These are phyloP conservation scores for Apiospora marii DNA, from an alignment of 2,329 filamentous ascomycete genomes.

Conservation along the genomic window DNA sequence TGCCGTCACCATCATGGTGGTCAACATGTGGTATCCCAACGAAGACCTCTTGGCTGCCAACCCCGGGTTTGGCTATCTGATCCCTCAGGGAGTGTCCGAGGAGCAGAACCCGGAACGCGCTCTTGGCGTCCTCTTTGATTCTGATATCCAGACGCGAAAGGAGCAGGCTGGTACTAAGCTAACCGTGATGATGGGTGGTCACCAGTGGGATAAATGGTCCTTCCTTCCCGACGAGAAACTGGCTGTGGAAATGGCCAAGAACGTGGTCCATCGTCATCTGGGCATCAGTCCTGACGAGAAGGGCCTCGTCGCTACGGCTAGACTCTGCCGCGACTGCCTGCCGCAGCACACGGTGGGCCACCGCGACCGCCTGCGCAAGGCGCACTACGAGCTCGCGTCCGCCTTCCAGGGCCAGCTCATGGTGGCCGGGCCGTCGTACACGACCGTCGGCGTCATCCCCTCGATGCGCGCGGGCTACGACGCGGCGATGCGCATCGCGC, in stretches of 20 bases:
- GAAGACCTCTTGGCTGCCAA: slow-evolving; percentile 67
- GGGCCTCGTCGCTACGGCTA: slow-evolving; percentile 67
- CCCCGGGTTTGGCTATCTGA: slow-evolving; percentile 88
- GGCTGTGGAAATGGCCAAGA: slow-evolving; percentile 73
- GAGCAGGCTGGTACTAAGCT: slow-evolving; percentile 75
- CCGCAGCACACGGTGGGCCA: slow-evolving; percentile 91
- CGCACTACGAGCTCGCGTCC: slow-evolving; percentile 61
- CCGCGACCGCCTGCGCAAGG: slow-evolving; percentile 63
- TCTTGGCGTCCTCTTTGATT: slow-evolving; percentile 93
- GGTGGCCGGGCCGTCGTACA: slow-evolving; percentile 67
- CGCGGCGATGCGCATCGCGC: slow-evolving; percentile 49
- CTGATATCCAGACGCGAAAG: slow-evolving; percentile 57
- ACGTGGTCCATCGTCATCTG: slow-evolving; percentile 77
- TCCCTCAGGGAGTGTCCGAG: slow-evolving; percentile 75
- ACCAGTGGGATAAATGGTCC: slow-evolving; percentile 79
- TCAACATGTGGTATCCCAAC: slow-evolving; percentile 85
- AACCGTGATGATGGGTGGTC: slow-evolving; percentile 93
- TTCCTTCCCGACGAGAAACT: slow-evolving; percentile 68
- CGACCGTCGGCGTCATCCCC: slow-evolving; percentile 58
- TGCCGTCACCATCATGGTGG: slow-evolving; percentile 85
- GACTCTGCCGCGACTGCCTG: slow-evolving; percentile 74
- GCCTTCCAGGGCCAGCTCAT: slow-evolving; percentile 70
- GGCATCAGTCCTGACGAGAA: slow-evolving; percentile 59
- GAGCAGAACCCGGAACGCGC: slow-evolving; percentile 82
- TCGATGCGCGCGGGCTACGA: slow-evolving; percentile 60